Evolutionary conservation across 768 basidiomycete genomes (phyloP).

Genomic region (Phylloporus scabripes): DNA sequence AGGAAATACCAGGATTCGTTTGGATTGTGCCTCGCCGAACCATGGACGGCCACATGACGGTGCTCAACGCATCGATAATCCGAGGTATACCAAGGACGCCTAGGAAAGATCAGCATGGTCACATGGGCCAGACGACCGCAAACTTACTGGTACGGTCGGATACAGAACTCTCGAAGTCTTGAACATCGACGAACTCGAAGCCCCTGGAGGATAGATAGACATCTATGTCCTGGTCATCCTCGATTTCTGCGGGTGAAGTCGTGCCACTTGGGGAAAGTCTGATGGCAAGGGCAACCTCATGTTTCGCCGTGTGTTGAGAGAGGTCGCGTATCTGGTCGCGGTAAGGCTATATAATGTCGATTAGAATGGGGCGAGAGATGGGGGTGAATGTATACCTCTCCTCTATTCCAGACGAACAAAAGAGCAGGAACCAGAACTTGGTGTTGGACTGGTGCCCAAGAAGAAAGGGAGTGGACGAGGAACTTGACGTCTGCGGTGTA

Average conservation of each 20-base stretch:
- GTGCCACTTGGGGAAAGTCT: slow-evolving; percentile 35
- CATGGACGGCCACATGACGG: slow-evolving; percentile 88
- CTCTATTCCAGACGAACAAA: slow-evolving; percentile 63
- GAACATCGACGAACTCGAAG: slow-evolving; percentile 68
- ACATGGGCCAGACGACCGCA: background rate
- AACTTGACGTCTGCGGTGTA: slow-evolving; percentile 77
- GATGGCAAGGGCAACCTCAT: slow-evolving; percentile 68
- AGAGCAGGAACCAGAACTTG: slow-evolving; percentile 52
- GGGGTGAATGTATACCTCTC: slow-evolving; percentile 44
- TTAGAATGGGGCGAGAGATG: background rate
- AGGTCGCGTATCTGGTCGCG: slow-evolving; percentile 50
- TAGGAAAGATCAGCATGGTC: slow-evolving; percentile 14
- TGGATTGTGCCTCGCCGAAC: slow-evolving; percentile 19
- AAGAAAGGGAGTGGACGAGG: slow-evolving; percentile 42
- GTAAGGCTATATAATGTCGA: slow-evolving; percentile 43
- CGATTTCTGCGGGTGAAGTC: slow-evolving; percentile 24
- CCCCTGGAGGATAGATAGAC: slow-evolving; percentile 61
- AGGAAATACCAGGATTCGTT: slow-evolving; percentile 4
- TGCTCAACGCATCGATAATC: slow-evolving; percentile 73
- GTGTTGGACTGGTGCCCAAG: slow-evolving; percentile 38
- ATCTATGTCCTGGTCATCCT: slow-evolving; percentile 56
- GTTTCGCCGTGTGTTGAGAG: slow-evolving; percentile 40
- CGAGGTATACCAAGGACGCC: slow-evolving; percentile 57
- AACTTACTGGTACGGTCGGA: slow-evolving; percentile 17
- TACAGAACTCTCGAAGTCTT: slow-evolving; percentile 3